Evolutionary conservation across 192 early-diverging fungal genomes (phyloP).

Genomic region (Coemansia sp.): DNA sequence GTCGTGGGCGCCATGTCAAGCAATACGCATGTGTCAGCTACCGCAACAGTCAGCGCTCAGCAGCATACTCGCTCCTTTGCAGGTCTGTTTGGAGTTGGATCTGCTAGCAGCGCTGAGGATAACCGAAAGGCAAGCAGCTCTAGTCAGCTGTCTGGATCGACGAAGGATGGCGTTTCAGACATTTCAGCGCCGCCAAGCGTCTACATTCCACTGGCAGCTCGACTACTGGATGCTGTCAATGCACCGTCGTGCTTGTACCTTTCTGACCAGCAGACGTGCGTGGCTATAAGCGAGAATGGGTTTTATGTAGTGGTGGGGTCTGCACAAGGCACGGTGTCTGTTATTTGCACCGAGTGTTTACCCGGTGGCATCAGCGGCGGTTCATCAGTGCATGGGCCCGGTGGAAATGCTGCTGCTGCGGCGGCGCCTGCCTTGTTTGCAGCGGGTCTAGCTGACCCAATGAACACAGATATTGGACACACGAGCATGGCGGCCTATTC

Average conservation of each 20-base stretch:
- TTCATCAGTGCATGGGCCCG: constrained; percentile 10
- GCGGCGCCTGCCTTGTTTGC: constrained; percentile 34
- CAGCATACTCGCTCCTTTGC: constrained; percentile 26
- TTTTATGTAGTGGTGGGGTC: constrained; percentile 27
- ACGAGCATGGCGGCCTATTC: constrained; percentile 37
- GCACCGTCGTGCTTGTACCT: constrained; percentile 25
- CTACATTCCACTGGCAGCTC: constrained; percentile 43
- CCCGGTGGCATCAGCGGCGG: not conserved
- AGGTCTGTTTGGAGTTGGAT: constrained; percentile 30
- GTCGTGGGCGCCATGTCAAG: constrained; percentile 44
- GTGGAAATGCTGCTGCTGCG: constrained; percentile 2
- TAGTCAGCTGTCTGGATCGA: not conserved
- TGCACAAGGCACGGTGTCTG: constrained; percentile 27
- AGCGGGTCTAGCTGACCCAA: constrained; percentile 39
- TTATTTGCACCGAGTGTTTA: constrained; percentile 7
- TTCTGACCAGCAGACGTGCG: constrained; percentile 35
- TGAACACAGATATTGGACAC: constrained; percentile 35
- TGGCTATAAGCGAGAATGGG: constrained; percentile 20
- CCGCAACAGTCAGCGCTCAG: not conserved
- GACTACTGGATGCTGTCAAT: constrained; percentile 32
- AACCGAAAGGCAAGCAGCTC: constrained; percentile 1
- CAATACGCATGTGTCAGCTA: not conserved
- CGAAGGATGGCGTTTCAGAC: not conserved
- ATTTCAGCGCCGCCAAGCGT: constrained; percentile 26
- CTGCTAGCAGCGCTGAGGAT: not conserved